Percentiles rank a stretch among this genome's conserved stretches.
These are phyloP conservation scores for Barbatosphaeria neglecta DNA, from an alignment of 495 filamentous ascomycete genomes.

Conservation along the genomic window DNA sequence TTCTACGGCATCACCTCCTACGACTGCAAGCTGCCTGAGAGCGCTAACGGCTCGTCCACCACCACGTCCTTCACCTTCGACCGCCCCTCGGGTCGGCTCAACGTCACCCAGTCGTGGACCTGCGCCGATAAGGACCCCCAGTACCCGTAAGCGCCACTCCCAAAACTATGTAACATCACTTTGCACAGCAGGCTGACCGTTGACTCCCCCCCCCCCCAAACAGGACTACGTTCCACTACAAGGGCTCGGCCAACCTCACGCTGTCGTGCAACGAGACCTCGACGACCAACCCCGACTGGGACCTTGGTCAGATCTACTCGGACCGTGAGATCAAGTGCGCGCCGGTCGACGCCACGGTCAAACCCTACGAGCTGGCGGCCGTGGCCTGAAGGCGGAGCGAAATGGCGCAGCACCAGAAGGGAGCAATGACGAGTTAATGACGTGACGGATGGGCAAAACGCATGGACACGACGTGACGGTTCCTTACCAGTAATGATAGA, in stretches of 20 bases:
- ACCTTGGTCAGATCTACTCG: constrained; percentile 28
- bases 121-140: constrained; percentile 24
- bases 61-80: constrained; percentile 24
- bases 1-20: constrained; percentile 32
- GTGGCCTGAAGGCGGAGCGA: constrained; percentile 15
- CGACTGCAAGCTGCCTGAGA: constrained; percentile 19
- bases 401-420: background rate
- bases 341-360: constrained; percentile 14
- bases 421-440: background rate
- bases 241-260: constrained; percentile 18
- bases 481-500: background rate
- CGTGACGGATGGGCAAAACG: background rate
- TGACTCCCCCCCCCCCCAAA: no score
- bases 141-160: constrained; percentile 30
- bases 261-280: constrained; percentile 22
- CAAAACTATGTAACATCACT: background rate
- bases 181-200: no score
- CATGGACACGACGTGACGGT: background rate
- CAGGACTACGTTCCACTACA: constrained; percentile 22
- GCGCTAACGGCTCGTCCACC: constrained; percentile 1
- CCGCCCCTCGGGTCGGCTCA: constrained; percentile 14
- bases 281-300: constrained; percentile 30
- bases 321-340: constrained; percentile 18
- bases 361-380: constrained; percentile 20
- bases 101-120: constrained; percentile 31